Base-by-base conservation (phyloP, 306 rosid genomes). In the Myrica gale region DNA sequence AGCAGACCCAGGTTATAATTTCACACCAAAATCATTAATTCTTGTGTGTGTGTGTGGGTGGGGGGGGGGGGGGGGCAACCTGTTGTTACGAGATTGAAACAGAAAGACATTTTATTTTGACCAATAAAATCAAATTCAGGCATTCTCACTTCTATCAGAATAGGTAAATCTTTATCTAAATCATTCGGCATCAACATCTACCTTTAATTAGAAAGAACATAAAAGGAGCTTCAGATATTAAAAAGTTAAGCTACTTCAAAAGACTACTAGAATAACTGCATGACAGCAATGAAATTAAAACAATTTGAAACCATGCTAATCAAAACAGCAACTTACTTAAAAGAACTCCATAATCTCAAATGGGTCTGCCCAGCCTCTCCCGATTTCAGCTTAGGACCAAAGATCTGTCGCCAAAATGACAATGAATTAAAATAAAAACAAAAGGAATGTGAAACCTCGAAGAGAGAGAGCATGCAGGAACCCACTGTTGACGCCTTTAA, bases 321-420 rank as follows among this genome's bases (percentile, higher is more conserved):
- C 32, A 48, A 48, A 48, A 48, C 12, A 48, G 16, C 52, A 48
- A 48, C 52, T 48, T 10, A 48, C 52, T 48, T 48, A 10, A 48
- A 48, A 48, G 52, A 48, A 48, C 13, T 48, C 52, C 9, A 48
- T 10, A 76, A 82, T 83, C 83, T 79, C 79, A 83, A 79, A 74
- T 74, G 87, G 84, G 92, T 71, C 9, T 58, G 85, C 80, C 73
- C 84, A 74, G 71, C 58, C 84, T 80, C 80, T 57, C 77, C 72
- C 16, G 79, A 71, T 79, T 80, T 77, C 78, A 39, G 72, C 82
- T 78, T 62, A 71, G 57, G 67, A 72, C 85, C 82, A 84, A 77
- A 81, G 90, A 89, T 89, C 97, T 95, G 78, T 72, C 42, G 74
- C 70, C 71, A 16, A 16, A 52, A 52, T 52, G 56, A 16, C 56